Evolutionary conservation across 179 eudicot species (phyloP).

Genomic region (Pouteria campechiana): DNA sequence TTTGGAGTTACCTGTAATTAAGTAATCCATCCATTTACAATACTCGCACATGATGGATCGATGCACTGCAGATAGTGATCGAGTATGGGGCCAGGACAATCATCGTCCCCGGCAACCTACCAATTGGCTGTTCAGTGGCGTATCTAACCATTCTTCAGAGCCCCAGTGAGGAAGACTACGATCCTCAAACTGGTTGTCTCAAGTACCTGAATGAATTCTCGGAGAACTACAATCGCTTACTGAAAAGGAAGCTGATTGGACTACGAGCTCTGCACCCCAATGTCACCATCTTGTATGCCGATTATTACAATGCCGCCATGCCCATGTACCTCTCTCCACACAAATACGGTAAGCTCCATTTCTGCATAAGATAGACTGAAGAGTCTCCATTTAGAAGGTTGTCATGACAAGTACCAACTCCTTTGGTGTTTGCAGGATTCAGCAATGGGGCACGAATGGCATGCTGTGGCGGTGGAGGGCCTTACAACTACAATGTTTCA

Average conservation of each 20-base stretch:
- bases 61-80: constrained; percentile 35
- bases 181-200: constrained; percentile 41
- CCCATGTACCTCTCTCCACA: constrained; percentile 27
- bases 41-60: background rate
- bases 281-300: constrained; percentile 54
- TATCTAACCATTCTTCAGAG: constrained; percentile 44
- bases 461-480: constrained; percentile 32
- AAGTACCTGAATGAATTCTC: constrained; percentile 50
- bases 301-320: constrained; percentile 50
- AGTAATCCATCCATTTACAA: too few species aligned
- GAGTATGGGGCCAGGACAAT: constrained; percentile 53
- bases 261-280: constrained; percentile 37
- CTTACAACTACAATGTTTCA: constrained; percentile 15
- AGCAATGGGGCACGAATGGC: constrained; percentile 10
- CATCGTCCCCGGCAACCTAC: constrained; percentile 58
- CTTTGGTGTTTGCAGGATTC: constrained; percentile 65
- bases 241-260: constrained; percentile 32
- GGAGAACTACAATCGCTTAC: constrained; percentile 43
- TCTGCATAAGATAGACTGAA: constrained; percentile 19
- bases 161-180: constrained; percentile 32
- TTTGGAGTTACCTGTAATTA: too few species aligned
- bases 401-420: too few species aligned
- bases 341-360: constrained; percentile 35
- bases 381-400: constrained; percentile 21
- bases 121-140: constrained; percentile 46